Evolutionary conservation across 1,284 basidiomycete species (phyloP), one percentile per base, ranked within the genome.

Genomic region (Boletus mariae): DNA sequence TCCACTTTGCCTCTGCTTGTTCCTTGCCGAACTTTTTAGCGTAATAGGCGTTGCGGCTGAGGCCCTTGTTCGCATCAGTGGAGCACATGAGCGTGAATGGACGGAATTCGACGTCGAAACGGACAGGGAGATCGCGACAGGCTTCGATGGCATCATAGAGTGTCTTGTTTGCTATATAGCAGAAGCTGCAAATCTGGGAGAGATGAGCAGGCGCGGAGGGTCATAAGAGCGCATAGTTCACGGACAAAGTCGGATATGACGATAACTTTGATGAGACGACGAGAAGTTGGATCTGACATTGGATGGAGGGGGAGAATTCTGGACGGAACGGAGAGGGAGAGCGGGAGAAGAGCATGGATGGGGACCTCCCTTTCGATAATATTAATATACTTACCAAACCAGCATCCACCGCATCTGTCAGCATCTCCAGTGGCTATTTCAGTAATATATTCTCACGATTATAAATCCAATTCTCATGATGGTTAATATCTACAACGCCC

Each of bases 221-320:
- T 9, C n/a, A 15, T 37, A 41, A 51, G 10, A 45, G 45, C 51
- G 51, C 43, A n/a, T 47, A 50, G 20, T 50, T 17, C 4, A 75
- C 84, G 63, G 61, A 86, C 85, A 54, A 87, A 80, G 71, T 90
- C 87, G 52, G 82, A 87, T 64, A 89, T 79, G 61, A 89, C 76
- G 52, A 83, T 81, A 54, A 89, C 68, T 69, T 83, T 85, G 54
- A 89, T 75, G 53, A 75, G 64, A 53, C 80, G 78, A 68, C 63
- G 57, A 11, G 53, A 56, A 37, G 45, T 40, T n/a, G 44, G 47
- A 37, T 58, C 52, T 3, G 69, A 58, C 69, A 71, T 69, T 32
- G 35, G 45, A 12, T 4, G 10, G 40, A 23, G 38, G 12, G 2
- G 35, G 35, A 31, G 25, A 25, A 25, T n/a, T n/a, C n/a, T 26